phyloP scores from a whole-genome alignment of 352 stramenopile genomes.

The Globisporangium ultimum region DNA sequence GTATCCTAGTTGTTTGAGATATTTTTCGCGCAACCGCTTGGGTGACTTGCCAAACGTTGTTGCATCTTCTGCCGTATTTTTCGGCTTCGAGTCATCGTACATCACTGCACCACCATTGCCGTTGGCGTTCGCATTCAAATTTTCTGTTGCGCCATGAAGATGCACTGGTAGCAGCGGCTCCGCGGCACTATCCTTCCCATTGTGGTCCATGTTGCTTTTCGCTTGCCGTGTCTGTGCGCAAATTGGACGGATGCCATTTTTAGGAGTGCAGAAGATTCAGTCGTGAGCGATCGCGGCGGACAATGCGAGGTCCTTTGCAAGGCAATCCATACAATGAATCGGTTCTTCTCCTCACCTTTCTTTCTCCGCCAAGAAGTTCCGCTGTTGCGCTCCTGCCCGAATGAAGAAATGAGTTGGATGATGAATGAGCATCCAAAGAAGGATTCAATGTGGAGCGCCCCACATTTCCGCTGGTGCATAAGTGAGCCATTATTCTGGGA shows the following conservation, averaged over 20 bases:
- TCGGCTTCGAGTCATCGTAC: not conserved
- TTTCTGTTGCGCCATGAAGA: constrained; percentile 26
- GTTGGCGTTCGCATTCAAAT: constrained; percentile 11
- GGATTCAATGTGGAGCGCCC: not conserved
- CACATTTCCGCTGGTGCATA: constrained; percentile 7
- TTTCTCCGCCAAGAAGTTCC: no score
- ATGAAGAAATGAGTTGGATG: constrained; percentile 1
- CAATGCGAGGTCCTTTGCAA: no score
- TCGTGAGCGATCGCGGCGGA: no score
- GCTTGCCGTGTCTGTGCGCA: not conserved
- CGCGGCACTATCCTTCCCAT: constrained; percentile 16
- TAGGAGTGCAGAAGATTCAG: no score
- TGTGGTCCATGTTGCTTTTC: constrained; percentile 7
- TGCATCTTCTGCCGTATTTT: constrained; percentile 8
- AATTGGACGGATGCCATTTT: not conserved
- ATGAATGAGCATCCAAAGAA: not conserved
- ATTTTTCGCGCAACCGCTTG: constrained; percentile 53
- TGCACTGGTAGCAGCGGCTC: constrained; percentile 56
- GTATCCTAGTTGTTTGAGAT: constrained; percentile 75
- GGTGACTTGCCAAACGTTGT: constrained; percentile 25
- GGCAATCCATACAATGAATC: no score
- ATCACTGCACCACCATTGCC: constrained; percentile 16
- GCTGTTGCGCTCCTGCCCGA: not conserved
- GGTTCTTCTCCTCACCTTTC: no score
- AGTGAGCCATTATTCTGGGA: not conserved